phyloP scores from a whole-genome alignment of 345 rosid genomes.

The Ceriops tagal region DNA sequence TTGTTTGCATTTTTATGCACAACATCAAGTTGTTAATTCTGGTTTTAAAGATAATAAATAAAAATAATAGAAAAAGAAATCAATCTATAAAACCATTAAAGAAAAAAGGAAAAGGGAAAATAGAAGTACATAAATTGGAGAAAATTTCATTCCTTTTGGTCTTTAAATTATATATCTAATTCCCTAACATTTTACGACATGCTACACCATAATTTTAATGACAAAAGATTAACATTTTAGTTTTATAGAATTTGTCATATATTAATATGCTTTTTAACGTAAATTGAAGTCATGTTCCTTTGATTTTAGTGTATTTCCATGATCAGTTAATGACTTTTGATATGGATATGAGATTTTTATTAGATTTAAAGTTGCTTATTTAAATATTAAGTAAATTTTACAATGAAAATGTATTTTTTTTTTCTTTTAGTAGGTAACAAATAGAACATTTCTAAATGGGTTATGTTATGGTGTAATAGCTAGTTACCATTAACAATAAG shows the following conservation, averaged over 20 bases:
- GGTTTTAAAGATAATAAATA: no score
- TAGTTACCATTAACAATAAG: constrained; percentile 40
- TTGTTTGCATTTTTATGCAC: no score
- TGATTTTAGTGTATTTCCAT: background rate
- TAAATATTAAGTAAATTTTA: background rate
- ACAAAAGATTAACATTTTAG: background rate
- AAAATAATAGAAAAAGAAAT: no score
- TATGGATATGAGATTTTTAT: background rate
- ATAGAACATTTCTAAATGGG: constrained; percentile 83
- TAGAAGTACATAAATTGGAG: no score
- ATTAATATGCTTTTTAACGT: background rate
- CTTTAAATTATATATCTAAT: background rate
- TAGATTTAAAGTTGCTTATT: background rate
- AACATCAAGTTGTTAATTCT: no score
- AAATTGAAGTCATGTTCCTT: background rate
- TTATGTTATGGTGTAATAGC: constrained; percentile 93
- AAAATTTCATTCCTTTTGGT: background rate
- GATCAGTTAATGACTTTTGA: background rate
- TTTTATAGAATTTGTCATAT: background rate
- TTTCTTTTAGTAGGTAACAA: constrained; percentile 46
- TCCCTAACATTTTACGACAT: background rate
- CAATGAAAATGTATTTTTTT: constrained; percentile 4
- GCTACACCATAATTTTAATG: background rate
- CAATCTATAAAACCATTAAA: background rate
- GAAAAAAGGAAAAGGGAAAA: background rate